Evolutionary conservation across 805 yeast genomes (phyloP).

Genomic region (Ogataea glucozyma): DNA sequence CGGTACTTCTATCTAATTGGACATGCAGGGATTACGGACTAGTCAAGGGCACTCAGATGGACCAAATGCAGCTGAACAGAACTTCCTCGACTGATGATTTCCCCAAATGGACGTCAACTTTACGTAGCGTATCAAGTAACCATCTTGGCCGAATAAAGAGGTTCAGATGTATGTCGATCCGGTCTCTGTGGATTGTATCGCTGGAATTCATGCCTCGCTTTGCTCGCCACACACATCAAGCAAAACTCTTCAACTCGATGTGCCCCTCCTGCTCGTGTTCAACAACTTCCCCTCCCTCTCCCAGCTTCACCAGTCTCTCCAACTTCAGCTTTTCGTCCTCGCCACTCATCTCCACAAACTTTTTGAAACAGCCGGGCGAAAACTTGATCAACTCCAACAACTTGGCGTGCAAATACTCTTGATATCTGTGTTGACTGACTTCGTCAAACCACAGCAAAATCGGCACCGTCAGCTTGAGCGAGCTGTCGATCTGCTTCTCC

Average conservation of each 20-base stretch:
- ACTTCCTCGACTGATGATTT: too few species aligned
- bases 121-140: too few species aligned
- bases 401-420: constrained; percentile 46
- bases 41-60: too few species aligned
- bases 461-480: constrained; percentile 34
- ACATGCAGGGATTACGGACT: too few species aligned
- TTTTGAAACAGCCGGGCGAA: constrained; percentile 50
- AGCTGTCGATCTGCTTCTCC: constrained; percentile 33
- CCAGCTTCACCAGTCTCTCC: constrained; percentile 44
- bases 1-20: too few species aligned
- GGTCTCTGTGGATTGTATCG: background rate
- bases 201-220: background rate
- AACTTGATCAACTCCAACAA: constrained; percentile 47
- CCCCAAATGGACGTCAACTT: too few species aligned
- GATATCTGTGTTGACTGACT: constrained; percentile 25
- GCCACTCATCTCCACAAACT: constrained; percentile 41
- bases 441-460: constrained; percentile 36
- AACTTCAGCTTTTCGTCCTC: constrained; percentile 43
- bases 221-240: too few species aligned
- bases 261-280: constrained; percentile 30
- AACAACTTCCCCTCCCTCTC: constrained; percentile 14
- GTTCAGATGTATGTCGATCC: background rate
- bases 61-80: too few species aligned
- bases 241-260: constrained; percentile 55
- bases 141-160: too few species aligned